Evolutionary conservation across 148 eudicot species (phyloP).

Genomic region (Euryodendron excelsum): DNA sequence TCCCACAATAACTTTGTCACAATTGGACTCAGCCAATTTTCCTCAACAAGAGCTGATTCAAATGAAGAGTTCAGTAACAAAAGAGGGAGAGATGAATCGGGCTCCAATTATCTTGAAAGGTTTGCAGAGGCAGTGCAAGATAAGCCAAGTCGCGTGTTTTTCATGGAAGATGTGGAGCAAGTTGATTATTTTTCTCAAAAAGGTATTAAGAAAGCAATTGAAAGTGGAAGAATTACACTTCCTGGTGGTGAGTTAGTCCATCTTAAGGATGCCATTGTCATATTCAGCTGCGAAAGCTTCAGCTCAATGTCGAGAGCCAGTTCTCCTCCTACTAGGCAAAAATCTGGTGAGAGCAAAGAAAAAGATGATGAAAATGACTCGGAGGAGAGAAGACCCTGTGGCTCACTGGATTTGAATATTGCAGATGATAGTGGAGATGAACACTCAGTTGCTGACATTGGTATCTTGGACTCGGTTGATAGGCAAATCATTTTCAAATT

Average conservation of each 20-base stretch:
- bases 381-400: conserved; percentile 21
- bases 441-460: conserved; percentile 22
- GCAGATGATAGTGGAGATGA: conserved; percentile 24
- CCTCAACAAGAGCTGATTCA: conserved; percentile 47
- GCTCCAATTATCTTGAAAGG: conserved; percentile 39
- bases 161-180: conserved; percentile 62
- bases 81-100: conserved; percentile 51
- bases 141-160: conserved; percentile 65
- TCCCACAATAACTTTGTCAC: conserved; percentile 32
- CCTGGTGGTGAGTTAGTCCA: conserved; percentile 36
- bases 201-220: conserved; percentile 50
- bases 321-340: conserved; percentile 51
- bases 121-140: conserved; percentile 46
- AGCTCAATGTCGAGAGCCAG: conserved; percentile 54
- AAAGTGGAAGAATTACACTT: conserved; percentile 39
- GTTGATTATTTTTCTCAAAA: conserved; percentile 44
- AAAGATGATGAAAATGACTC: conserved; percentile 23
- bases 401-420: conserved; percentile 56
- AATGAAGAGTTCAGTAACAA: conserved; percentile 43
- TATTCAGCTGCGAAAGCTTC: conserved; percentile 62
- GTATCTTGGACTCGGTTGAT: conserved; percentile 48
- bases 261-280: conserved; percentile 64
- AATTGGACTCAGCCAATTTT: conserved; percentile 41
- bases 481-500: conserved; percentile 48
- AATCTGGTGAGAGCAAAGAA: conserved; percentile 17